Percentiles rank a stretch among this genome's conserved stretches.
Conservation (phyloP, 106 monocot species). For the Dactylorhiza incarnata region DNA sequence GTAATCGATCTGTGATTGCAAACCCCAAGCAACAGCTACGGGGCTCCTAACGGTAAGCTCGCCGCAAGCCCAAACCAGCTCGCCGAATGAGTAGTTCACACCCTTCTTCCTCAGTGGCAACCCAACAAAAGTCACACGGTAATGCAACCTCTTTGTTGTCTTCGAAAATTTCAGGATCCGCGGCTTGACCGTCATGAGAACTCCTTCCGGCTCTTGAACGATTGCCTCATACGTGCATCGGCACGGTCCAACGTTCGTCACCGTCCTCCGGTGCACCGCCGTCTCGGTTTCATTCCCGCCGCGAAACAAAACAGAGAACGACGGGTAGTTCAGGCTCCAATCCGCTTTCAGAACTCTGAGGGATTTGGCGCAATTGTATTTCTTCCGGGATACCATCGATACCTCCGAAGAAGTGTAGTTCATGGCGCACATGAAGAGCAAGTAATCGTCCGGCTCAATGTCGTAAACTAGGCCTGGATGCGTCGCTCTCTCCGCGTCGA, state of each 20-base stretch:
- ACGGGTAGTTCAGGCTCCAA: conserved; percentile 30
- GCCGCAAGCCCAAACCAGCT: conserved; percentile 34
- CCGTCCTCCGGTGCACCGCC: neutral
- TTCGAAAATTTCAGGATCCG: conserved; percentile 12
- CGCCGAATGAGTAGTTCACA: conserved; percentile 15
- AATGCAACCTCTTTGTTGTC: conserved; percentile 28
- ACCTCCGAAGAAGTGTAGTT: conserved; percentile 12
- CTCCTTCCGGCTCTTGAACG: conserved; percentile 22
- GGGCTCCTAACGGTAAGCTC: conserved; percentile 28
- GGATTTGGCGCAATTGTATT: neutral
- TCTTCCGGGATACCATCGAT: neutral
- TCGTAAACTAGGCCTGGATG: conserved; percentile 32
- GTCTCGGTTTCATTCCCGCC: neutral
- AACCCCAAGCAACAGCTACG: conserved; percentile 27
- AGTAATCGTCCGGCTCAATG: conserved; percentile 18
- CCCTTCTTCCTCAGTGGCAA: neutral
- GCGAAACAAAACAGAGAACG: conserved; percentile 12
- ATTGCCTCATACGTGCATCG: conserved; percentile 17
- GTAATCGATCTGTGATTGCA: too few relatives aligned
- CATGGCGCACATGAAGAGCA: conserved; percentile 23
- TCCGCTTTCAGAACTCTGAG: neutral
- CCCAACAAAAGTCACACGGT: conserved; percentile 21
- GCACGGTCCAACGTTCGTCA: conserved; percentile 15
- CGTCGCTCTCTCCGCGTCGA: conserved; percentile 17
- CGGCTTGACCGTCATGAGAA: conserved; percentile 22